Percentiles rank a stretch among this genome's conserved stretches.
Evolutionary conservation across 2,329 filamentous ascomycete species (phyloP).

Genomic region (Ophiostoma montium): DNA sequence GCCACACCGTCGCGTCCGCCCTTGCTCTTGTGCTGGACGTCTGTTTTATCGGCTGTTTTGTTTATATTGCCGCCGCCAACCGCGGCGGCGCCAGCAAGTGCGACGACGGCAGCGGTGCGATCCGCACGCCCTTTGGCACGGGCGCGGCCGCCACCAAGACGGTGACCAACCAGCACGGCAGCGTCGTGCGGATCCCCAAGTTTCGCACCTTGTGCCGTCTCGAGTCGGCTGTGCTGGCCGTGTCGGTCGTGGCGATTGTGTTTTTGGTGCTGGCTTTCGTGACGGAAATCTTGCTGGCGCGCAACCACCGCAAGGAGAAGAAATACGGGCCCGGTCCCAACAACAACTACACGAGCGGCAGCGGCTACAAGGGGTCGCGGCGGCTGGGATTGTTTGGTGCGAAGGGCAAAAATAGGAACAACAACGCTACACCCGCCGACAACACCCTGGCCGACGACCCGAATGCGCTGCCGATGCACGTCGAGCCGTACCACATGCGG

Average conservation of each 20-base stretch:
- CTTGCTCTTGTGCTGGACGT: constrained; percentile 64
- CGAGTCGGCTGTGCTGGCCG: constrained; percentile 63
- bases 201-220: constrained; percentile 50
- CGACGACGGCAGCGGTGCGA: constrained; percentile 30
- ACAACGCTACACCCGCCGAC: constrained; percentile 2
- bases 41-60: constrained; percentile 60
- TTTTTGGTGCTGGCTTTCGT: constrained; percentile 19
- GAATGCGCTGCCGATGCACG: constrained; percentile 22
- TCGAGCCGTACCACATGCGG: constrained; percentile 16
- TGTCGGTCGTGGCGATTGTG: constrained; percentile 57
- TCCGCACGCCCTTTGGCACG: constrained; percentile 55
- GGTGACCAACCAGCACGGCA: constrained; percentile 32
- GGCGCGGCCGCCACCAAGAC: constrained; percentile 39
- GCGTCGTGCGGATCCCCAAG: constrained; percentile 33
- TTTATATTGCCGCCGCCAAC: constrained; percentile 68
- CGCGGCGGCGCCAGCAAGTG: constrained; percentile 55
- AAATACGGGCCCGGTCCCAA: constrained; percentile 26
- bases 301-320: constrained; percentile 23
- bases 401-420: constrained; percentile 9
- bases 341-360: constrained; percentile 27
- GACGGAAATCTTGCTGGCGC: constrained; percentile 17
- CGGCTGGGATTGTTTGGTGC: constrained; percentile 21
- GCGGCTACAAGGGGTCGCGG: constrained; percentile 11
- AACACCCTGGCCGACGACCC: constrained; percentile 13
- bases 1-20: constrained; percentile 56